phyloP scores from a whole-genome alignment of 129 eudicot genomes.

The Calendula officinalis region DNA sequence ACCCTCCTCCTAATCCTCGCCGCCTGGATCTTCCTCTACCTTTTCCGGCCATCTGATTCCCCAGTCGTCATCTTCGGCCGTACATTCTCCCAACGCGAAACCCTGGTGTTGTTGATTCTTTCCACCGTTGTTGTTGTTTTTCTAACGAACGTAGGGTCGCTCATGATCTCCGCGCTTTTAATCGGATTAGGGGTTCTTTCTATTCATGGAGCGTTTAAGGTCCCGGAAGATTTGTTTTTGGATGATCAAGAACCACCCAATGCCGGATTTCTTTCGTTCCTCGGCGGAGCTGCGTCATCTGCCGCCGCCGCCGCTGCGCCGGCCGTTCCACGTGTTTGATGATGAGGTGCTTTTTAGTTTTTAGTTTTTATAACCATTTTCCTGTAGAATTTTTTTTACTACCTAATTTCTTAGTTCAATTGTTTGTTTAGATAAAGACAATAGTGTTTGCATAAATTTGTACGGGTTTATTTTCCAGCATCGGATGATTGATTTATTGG shows the following conservation, averaged over 20 bases:
- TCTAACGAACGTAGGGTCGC: conserved; percentile 64
- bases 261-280: conserved; percentile 70
- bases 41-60: conserved; percentile 63
- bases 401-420: neutral
- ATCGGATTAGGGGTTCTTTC: conserved; percentile 59
- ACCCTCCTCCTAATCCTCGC: conserved; percentile 59
- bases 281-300: conserved; percentile 73
- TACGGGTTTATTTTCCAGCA: neutral
- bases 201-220: conserved; percentile 71
- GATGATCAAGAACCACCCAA: conserved; percentile 71
- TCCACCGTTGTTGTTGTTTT: conserved; percentile 63
- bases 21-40: conserved; percentile 70
- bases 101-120: conserved; percentile 51
- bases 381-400: conserved; percentile 16
- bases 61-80: conserved; percentile 59
- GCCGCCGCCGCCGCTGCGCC: conserved; percentile 54
- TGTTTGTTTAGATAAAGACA: neutral
- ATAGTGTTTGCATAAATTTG: neutral
- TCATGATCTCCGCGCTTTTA: conserved; percentile 61
- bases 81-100: conserved; percentile 59
- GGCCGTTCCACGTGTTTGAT: conserved; percentile 49
- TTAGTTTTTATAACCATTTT: neutral
- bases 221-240: conserved; percentile 71
- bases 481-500: neutral
- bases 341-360: conserved; percentile 6